A percentile compares a stretch with the other conserved stretches of the same genome.
phyloP scores from a whole-genome alignment of 352 stramenopile genomes.

The Globisporangium orthogonon region DNA sequence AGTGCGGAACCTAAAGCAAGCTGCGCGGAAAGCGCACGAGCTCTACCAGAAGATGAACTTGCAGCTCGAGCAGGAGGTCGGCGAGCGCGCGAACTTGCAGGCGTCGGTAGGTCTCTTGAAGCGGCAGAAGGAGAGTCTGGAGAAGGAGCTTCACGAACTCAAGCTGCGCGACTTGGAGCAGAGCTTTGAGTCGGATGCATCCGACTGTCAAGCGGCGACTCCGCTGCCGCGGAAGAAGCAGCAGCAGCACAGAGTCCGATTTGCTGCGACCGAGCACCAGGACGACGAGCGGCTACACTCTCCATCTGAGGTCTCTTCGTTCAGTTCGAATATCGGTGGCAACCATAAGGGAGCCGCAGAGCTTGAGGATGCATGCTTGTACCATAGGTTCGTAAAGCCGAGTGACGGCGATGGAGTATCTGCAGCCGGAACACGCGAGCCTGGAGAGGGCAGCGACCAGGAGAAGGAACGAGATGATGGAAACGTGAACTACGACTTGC shows the following conservation, averaged over 20 bases:
- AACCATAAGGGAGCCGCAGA: not conserved
- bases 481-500: not conserved
- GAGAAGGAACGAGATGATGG: not conserved
- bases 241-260: slow-evolving; percentile 2
- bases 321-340: not conserved
- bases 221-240: not conserved
- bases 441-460: not conserved
- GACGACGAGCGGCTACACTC: not conserved
- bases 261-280: not conserved
- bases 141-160: slow-evolving; percentile 30
- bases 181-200: slow-evolving; percentile 21
- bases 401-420: not conserved
- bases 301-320: not conserved
- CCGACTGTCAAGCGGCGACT: not conserved
- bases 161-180: slow-evolving; percentile 38
- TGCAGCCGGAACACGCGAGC: not conserved
- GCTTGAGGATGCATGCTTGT: slow-evolving; percentile 11
- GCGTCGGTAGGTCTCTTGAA: slow-evolving; percentile 31
- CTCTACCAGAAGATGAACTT: slow-evolving; percentile 46
- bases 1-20: slow-evolving; percentile 46
- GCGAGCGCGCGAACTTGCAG: slow-evolving; percentile 36
- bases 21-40: slow-evolving; percentile 50
- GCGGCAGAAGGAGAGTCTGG: slow-evolving; percentile 28
- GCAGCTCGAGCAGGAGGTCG: slow-evolving; percentile 50
- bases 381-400: slow-evolving; percentile 8